phyloP scores from a whole-genome alignment of 768 basidiomycete genomes.

The Ramaria rubella region DNA sequence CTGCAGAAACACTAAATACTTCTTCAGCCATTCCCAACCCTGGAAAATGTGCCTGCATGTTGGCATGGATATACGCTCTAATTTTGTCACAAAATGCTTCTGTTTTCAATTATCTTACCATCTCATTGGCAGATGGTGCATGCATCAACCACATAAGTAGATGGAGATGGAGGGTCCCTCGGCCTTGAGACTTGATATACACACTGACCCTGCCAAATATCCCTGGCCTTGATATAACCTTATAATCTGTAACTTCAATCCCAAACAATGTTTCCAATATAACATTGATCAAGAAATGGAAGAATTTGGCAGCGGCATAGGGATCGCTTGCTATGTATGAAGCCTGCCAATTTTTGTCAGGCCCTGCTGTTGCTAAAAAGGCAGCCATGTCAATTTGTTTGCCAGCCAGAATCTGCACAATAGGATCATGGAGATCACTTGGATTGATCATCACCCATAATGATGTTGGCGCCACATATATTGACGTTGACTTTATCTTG shows the following conservation, averaged over 20 bases:
- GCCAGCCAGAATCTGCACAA: constrained; percentile 39
- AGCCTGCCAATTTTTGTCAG: constrained; percentile 16
- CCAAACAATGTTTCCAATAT: constrained; percentile 31
- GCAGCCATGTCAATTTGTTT: constrained; percentile 37
- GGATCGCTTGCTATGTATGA: constrained; percentile 33
- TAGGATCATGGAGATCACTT: constrained; percentile 34
- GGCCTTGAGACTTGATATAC: constrained; percentile 37
- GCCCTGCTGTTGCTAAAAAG: constrained; percentile 25
- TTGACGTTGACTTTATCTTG: constrained; percentile 33
- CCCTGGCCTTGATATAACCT: constrained; percentile 21
- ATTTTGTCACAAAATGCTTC: constrained; percentile 25
- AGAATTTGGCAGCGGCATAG: constrained; percentile 37
- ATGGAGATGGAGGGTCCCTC: constrained; percentile 37
- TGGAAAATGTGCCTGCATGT: constrained; percentile 28
- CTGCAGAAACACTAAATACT: constrained; percentile 19
- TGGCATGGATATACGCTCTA: constrained; percentile 23
- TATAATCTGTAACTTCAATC: constrained; percentile 18
- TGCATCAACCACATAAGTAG: constrained; percentile 33
- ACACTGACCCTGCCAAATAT: constrained; percentile 28
- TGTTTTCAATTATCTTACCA: constrained; percentile 7
- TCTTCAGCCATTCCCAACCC: constrained; percentile 17
- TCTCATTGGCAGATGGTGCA: constrained; percentile 18
- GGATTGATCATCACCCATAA: constrained; percentile 43
- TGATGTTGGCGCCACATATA: constrained; percentile 25
- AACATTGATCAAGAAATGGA: constrained; percentile 28